Evolutionary conservation across 805 yeast species (phyloP), one percentile per base, ranked within the genome.

Genomic region (Kregervanrija delftensis): DNA sequence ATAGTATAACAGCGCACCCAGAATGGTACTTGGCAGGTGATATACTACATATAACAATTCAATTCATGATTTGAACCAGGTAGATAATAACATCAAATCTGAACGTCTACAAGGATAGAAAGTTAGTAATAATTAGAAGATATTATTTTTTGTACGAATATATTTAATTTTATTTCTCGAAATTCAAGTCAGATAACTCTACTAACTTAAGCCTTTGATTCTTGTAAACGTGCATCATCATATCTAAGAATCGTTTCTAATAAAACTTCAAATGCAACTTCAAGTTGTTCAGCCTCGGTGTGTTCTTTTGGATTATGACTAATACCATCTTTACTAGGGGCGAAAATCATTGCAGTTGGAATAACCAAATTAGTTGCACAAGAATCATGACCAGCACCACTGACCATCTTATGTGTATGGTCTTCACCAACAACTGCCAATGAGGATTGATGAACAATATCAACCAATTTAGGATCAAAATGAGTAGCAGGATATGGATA

Each of bases 381-480:
- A 6, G 86, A 77, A 56, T 83, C 90, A 52, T 83, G 90, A 10
- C 86, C 87, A 4, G 89, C 87, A 30, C 89, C 88, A 51, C 83
- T 76, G 37, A 72, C 71, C 42, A 81, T 78, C 34, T 66, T 70
- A 35, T 69, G 63, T 10, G 67, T 64, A 33, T 68, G 57, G 1
- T 65, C 71, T 28, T 64, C 61, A 1, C 80, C 79, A 45, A 71
- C 75, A 33, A 75, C 56, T 28, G 70, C 76, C 13, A 55, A 49
- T 1, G 87, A 81, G 14, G 83, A 67, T 16, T 72, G 68, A 37
- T 67, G 63, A 14, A 82, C 81, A 50, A 81, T 71, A 2, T 64
- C 58, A 42, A 77, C 66, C 53, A 82, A 74, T 2, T 65, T 61
- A 13, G 69, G 58, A 51, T 79, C 67, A 62, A 82, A 83, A 36